These are phyloP conservation scores for Cyclanthera cordifolia DNA, from an alignment of 306 rosid genomes.

Conservation along the genomic window DNA sequence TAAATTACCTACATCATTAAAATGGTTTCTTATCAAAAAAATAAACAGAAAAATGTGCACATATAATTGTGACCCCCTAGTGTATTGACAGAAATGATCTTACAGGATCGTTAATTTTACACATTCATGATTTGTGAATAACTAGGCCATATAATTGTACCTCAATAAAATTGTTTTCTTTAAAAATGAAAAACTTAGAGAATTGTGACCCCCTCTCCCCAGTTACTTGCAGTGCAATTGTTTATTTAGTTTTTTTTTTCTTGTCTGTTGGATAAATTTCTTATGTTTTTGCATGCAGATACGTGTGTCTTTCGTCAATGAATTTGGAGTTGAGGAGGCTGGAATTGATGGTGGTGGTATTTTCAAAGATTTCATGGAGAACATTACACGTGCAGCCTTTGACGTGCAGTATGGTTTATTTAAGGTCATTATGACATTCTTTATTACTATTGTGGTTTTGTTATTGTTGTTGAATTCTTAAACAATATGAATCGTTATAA, in stretches of 20 bases:
- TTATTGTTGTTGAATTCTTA: neutral
- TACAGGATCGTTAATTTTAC: too few relatives aligned
- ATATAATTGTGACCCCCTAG: too few relatives aligned
- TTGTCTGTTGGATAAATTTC: slow-evolving; percentile 1
- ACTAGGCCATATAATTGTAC: too few relatives aligned
- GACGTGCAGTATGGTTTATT: slow-evolving; percentile 96
- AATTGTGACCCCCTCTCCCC: too few relatives aligned
- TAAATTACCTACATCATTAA: too few relatives aligned
- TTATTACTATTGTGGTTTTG: neutral
- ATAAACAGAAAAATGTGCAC: too few relatives aligned
- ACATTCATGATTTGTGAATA: too few relatives aligned
- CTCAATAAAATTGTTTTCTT: too few relatives aligned
- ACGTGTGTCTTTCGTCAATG: slow-evolving; percentile 90
- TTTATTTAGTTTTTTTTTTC: neutral
- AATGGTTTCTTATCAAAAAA: too few relatives aligned
- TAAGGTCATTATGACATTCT: slow-evolving; percentile 41
- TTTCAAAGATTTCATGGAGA: slow-evolving; percentile 98
- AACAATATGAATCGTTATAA: neutral
- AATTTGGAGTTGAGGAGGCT: slow-evolving; percentile 98
- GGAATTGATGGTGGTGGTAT: slow-evolving; percentile 99
- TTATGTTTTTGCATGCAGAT: slow-evolving; percentile 37
- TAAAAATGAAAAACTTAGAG: too few relatives aligned
- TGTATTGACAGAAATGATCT: too few relatives aligned
- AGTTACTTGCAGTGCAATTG: slow-evolving; percentile 9
- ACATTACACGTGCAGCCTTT: slow-evolving; percentile 95